These are phyloP conservation scores for Leccinum barrowsii DNA, from an alignment of 768 basidiomycete species.

Conservation along the genomic window DNA sequence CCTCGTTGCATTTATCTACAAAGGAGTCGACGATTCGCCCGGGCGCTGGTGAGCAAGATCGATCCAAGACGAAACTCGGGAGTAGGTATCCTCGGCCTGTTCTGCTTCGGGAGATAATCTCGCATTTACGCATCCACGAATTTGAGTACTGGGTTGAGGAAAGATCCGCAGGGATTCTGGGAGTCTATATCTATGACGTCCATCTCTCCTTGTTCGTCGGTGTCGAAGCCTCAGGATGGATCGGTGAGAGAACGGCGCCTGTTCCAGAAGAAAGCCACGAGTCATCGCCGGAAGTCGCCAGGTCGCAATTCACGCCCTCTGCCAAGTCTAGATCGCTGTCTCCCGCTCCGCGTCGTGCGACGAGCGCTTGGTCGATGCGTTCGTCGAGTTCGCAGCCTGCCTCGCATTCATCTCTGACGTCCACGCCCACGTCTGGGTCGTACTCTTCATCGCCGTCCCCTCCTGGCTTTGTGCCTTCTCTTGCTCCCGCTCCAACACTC, in stretches of 20 bases:
- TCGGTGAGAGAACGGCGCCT: not conserved
- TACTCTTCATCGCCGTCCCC: conserved; percentile 10
- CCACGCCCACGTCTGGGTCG: conserved; percentile 8
- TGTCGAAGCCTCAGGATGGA: conserved; percentile 3
- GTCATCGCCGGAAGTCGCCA: not conserved
- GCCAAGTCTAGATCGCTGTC: conserved; percentile 16
- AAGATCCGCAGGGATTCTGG: conserved; percentile 22
- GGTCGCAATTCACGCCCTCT: not conserved
- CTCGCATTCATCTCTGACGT: conserved; percentile 6
- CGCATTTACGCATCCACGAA: conserved; percentile 1
- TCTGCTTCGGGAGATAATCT: not conserved
- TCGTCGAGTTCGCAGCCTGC: conserved; percentile 9
- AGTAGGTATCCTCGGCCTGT: not conserved
- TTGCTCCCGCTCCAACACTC: no score
- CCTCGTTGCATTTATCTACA: not conserved
- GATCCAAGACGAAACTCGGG: not conserved
- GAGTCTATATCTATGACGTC: conserved; percentile 13
- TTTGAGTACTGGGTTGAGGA: conserved; percentile 14
- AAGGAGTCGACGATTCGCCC: not conserved
- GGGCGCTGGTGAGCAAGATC: no score
- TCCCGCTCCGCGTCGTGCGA: not conserved
- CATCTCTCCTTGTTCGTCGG: conserved; percentile 14
- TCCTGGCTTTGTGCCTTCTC: no score
- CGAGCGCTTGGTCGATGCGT: conserved; percentile 1
- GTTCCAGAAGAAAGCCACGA: not conserved